Evolutionary conservation across 176 grass and related monocot species (phyloP).

Genomic region (Oryza brachyantha): DNA sequence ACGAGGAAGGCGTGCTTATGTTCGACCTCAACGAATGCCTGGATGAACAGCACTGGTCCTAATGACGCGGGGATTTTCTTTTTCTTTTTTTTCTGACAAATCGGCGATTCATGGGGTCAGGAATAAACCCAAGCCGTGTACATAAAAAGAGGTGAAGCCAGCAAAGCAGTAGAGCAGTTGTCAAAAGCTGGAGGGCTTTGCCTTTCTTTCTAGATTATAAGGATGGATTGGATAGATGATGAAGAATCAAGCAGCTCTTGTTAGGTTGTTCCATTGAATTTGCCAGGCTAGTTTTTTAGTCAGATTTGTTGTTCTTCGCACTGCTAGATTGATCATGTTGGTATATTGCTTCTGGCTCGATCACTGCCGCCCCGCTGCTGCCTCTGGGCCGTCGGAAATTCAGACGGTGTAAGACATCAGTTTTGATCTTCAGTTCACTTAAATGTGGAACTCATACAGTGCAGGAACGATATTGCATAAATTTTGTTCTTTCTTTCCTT

Average conservation of each 20-base stretch:
- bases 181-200: neutral
- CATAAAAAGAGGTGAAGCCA: no score
- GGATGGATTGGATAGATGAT: neutral
- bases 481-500: neutral
- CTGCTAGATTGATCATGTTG: neutral
- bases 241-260: neutral
- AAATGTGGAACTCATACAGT: constrained; percentile 4
- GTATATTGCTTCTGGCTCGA: no score
- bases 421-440: neutral
- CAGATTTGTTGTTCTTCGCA: neutral
- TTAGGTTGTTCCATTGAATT: neutral
- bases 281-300: constrained; percentile 27
- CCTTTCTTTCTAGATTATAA: constrained; percentile 1
- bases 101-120: neutral
- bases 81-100: neutral
- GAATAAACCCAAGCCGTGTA: constrained; percentile 34
- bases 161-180: neutral
- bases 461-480: constrained; percentile 28
- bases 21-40: constrained; percentile 40
- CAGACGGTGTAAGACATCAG: neutral
- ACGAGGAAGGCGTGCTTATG: neutral
- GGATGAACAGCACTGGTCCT: neutral
- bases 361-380: neutral
- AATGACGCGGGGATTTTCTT: no score
- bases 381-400: neutral